phyloP scores from a whole-genome alignment of 78 protist species.

The Goniomonas avonlea region DNA sequence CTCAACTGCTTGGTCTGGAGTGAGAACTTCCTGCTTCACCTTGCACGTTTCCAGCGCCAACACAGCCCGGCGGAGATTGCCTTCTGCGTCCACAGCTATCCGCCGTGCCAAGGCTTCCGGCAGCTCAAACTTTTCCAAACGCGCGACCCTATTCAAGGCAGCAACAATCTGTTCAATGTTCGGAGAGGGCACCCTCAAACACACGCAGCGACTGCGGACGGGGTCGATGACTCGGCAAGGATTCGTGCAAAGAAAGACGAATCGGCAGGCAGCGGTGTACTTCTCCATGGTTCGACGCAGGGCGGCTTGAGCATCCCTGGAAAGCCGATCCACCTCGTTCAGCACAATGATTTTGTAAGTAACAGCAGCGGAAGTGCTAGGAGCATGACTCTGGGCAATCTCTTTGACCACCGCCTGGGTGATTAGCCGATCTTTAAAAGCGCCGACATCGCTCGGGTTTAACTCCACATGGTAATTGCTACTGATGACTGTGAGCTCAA shows the following conservation, averaged over 20 bases:
- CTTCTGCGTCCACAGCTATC: not conserved
- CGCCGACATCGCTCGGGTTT: constrained; percentile 88
- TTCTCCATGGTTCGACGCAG: constrained; percentile 96
- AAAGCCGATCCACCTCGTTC: constrained; percentile 75
- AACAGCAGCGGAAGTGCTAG: not conserved
- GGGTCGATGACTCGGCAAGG: constrained; percentile 73
- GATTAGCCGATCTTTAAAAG: not conserved
- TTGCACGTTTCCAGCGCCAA: not conserved
- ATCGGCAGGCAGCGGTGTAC: constrained; percentile 42
- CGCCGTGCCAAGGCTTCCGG: too few species aligned
- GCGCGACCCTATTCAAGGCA: too few species aligned
- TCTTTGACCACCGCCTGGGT: constrained; percentile 74
- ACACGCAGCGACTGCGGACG: constrained; percentile 82
- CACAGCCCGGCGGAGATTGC: not conserved
- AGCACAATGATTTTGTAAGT: constrained; percentile 64
- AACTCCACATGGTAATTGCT: constrained; percentile 83
- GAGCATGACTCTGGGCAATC: constrained; percentile 78
- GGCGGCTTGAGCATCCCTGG: constrained; percentile 87
- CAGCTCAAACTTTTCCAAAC: too few species aligned
- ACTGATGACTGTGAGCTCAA: constrained; percentile 63
- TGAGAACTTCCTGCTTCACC: not conserved
- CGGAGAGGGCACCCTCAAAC: constrained; percentile 81
- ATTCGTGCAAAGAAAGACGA: constrained; percentile 1
- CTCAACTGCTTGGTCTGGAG: not conserved
- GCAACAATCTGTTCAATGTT: constrained; percentile 26